Conservation (phyloP, 192 early-diverging fungal species). For the Backusella australiensis region DNA sequence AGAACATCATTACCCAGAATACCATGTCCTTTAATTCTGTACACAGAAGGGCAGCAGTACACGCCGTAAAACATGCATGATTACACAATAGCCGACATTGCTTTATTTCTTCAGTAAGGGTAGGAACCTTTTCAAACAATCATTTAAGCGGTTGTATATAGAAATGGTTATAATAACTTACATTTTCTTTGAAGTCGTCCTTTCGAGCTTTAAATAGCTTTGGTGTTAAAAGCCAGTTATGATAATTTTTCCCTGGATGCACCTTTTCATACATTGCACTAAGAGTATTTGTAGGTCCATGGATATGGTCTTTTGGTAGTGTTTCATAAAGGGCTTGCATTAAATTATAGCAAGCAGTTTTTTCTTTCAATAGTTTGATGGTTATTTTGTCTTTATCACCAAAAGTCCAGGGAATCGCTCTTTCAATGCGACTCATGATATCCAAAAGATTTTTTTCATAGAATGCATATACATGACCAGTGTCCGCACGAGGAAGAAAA, state of each 20-base stretch:
- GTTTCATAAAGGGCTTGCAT: constrained; percentile 28
- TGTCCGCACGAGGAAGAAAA: constrained; percentile 43
- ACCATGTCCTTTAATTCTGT: constrained; percentile 57
- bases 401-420: constrained; percentile 14
- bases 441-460: constrained; percentile 46
- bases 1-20: constrained; percentile 59
- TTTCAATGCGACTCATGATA: constrained; percentile 50
- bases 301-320: neutral
- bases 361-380: constrained; percentile 35
- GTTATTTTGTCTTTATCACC: constrained; percentile 17
- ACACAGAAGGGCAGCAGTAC: constrained; percentile 50
- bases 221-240: constrained; percentile 6
- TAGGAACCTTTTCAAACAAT: neutral
- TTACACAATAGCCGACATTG: constrained; percentile 37
- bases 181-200: too few relatives aligned
- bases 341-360: constrained; percentile 42
- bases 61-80: constrained; percentile 57
- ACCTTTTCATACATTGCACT: neutral
- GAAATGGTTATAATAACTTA: neutral
- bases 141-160: neutral
- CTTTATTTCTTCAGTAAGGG: neutral
- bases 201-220: too few relatives aligned
- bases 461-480: constrained; percentile 42
- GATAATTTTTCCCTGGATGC: neutral
- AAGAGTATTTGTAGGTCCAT: neutral